Evolutionary conservation across 257 asterid genomes (phyloP), one percentile per base, ranked within the genome.

Genomic region (Solanum lycopersicoides): DNA sequence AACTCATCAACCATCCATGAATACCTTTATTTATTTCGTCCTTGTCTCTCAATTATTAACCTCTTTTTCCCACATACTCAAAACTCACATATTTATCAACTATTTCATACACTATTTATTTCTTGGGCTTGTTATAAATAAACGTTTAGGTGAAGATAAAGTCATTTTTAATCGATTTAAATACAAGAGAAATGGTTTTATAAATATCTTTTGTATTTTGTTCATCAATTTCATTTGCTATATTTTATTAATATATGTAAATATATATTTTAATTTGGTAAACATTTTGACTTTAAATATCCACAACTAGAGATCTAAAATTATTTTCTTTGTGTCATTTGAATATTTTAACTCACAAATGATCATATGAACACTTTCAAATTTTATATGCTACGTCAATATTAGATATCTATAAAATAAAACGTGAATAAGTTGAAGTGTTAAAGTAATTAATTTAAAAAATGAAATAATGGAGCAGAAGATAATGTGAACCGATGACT

Each of bases 301-400:
- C 5, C 7, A 47, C 7, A 14, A 4, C 6, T 47, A 47, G 53
- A 47, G 0, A 47, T 47, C 7, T 47, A 18, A 14, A 47, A 18
- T 47, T 47, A 47, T 47, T 7, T 2, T 47, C 3, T 4, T 47
- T 47, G 1, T 47, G 59, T 47, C 20, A 47, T 3, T 14, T 47
- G 8, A 39, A 39, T 0, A 39, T 2, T 7, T 7, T 8, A 1
- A 50, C 60, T 50, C 9, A 15, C 21, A 50, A 50, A 50, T 50
- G 3, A 50, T 50, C 1, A 50, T 50, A 5, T 50, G 0, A 50
- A 50, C 0, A 50, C 6, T 16, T 15, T 50, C 1, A 50, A 15
- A 50, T 50, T 50, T 50, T 2, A 6, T 50, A 0, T 2, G 21
- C 0, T 1, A 16, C 0, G 2, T 50, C 9, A 15, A 0, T 0